Percentiles rank a stretch among this genome's conserved stretches.
phyloP scores from a whole-genome alignment of 2,329 filamentous ascomycete genomes.

The Alternaria solani region DNA sequence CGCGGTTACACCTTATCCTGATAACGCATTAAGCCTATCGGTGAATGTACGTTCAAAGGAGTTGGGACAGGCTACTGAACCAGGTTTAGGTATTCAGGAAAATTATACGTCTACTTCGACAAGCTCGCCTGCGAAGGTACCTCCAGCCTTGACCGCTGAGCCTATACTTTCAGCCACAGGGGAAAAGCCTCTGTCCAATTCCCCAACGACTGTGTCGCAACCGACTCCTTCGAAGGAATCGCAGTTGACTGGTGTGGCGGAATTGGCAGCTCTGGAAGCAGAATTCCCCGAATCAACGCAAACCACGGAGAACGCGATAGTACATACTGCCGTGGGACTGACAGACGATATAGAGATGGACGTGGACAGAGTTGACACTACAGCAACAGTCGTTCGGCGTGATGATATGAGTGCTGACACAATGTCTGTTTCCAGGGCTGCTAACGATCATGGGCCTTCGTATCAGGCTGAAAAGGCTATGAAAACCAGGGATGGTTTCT shows the following conservation, averaged over 20 bases:
- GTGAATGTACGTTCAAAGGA: not conserved
- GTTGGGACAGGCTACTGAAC: not conserved
- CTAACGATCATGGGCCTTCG: not conserved
- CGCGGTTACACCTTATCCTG: not conserved
- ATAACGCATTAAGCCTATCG: not conserved
- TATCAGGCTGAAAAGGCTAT: not conserved
- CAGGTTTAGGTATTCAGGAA: not conserved
- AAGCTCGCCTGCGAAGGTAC: not conserved
- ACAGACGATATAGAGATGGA: not conserved
- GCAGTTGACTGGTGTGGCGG: not conserved
- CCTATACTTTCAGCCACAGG: not conserved
- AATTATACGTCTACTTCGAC: not conserved
- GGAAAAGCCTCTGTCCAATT: not conserved
- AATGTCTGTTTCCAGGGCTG: not conserved
- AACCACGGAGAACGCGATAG: not conserved
- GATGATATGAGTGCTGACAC: not conserved
- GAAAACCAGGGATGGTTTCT: not conserved
- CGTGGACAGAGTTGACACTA: not conserved
- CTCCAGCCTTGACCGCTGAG: not conserved
- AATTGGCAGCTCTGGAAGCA: not conserved
- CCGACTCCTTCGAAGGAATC: not conserved
- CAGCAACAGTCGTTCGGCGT: not conserved
- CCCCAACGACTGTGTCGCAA: not conserved
- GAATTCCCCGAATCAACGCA: not conserved
- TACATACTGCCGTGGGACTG: not conserved